Base-by-base conservation (phyloP, 306 rosid species). In the Gynostemma pentaphyllum region DNA sequence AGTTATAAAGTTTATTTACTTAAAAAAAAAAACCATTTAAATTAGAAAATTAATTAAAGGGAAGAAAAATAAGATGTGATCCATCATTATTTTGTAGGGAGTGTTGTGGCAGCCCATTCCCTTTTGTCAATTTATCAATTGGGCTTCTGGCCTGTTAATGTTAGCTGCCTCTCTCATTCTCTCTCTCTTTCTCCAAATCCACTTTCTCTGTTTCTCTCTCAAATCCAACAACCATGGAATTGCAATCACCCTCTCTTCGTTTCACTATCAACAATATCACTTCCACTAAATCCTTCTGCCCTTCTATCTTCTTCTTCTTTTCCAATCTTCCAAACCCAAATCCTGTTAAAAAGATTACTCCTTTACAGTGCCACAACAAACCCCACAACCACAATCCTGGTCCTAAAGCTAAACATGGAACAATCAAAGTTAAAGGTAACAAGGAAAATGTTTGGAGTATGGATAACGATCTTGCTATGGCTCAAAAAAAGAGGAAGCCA, bases 371-470 rank as follows among this genome's bases (percentile, higher is more conserved):
- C 65, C 79, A 62, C 14, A 79, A 74, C 53, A 74, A 77, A 64
- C 51, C 56, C 62, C 40, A 40, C 59, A 70, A 59, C 36, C 41
- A 18, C 11, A 44, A 62, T 32, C 41, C 50, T 40, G 32, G 14
- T 63, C 19, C 70, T 29, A 72, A 61, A 15, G 55, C 67, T 26
- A 77, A 72, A 27, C 64, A 46, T 24, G 70, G 73, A 22, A 32
- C 40, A 9, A 9, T 27, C 28, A 72, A 55, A 12, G 64, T 76
- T 28, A 83, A 70, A 79, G 95, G 96, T 4, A 81, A 81, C 70
- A 77, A 85, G 75, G 95, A 84, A 4, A 92, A 92, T 55, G 85
- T 86, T 15, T 91, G 98, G 98, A 88, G 98, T 70, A 40, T 88
- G 21, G 98, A 91, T 71, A 88, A 91, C 34, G 82, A 90, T 29